Evolutionary conservation across 805 yeast species (phyloP).

Genomic region (Suhomyces canberraensis): DNA sequence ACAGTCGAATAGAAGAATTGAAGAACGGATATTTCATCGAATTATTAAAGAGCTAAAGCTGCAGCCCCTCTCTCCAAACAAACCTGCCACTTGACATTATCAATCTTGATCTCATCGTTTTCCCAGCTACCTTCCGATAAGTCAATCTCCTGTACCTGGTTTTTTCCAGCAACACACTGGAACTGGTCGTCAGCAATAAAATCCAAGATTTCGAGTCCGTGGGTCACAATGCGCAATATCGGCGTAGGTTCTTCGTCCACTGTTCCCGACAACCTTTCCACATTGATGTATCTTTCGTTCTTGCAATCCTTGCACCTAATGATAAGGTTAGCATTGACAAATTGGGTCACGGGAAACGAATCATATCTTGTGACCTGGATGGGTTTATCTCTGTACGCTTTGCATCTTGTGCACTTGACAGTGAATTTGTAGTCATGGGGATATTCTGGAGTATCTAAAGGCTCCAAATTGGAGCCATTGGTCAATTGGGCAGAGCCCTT

Average conservation of each 20-base stretch:
- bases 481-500: constrained; percentile 4
- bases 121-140: constrained; percentile 6
- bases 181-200: constrained; percentile 9
- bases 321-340: constrained; percentile 4
- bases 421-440: constrained; percentile 7
- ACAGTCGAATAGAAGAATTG: too few relatives aligned
- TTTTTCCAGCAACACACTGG: neutral
- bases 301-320: constrained; percentile 8
- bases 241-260: constrained; percentile 1
- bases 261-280: neutral
- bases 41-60: neutral
- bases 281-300: constrained; percentile 4
- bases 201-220: constrained; percentile 4
- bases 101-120: constrained; percentile 2
- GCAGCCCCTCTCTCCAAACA: neutral
- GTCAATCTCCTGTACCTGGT: constrained; percentile 4
- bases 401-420: constrained; percentile 5
- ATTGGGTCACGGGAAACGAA: constrained; percentile 1
- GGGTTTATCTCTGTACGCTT: constrained; percentile 2
- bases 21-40: too few relatives aligned
- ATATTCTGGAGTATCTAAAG: constrained; percentile 5
- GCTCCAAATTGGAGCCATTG: constrained; percentile 6
- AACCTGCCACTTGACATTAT: constrained; percentile 4
- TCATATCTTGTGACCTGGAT: constrained; percentile 4
- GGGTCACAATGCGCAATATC: constrained; percentile 1